Evolutionary conservation across 495 filamentous ascomycete genomes (phyloP).

Genomic region (Rostrohypoxylon terebratum): DNA sequence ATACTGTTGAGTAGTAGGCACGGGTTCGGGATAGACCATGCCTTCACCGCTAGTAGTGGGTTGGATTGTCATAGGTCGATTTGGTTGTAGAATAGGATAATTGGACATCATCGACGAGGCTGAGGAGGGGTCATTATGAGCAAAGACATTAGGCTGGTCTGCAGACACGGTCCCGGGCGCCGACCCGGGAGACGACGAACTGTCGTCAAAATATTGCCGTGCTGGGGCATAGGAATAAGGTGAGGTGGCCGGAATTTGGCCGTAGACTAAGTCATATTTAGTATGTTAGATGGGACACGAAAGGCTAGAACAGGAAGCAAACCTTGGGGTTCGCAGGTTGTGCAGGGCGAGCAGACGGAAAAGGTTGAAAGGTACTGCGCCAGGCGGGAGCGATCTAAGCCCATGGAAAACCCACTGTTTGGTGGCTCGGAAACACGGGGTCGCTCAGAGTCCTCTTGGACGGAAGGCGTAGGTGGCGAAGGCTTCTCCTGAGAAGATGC

Average conservation of each 20-base stretch:
- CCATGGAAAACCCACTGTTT: conserved; percentile 42
- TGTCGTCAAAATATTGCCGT: conserved; percentile 49
- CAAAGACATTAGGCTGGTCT: conserved; percentile 45
- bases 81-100: conserved; percentile 58
- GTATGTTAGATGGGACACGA: conserved; percentile 29
- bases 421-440: conserved; percentile 38
- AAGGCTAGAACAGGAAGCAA: conserved; percentile 41
- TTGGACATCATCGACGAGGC: conserved; percentile 53
- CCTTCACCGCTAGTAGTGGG: conserved; percentile 54
- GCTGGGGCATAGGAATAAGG: conserved; percentile 50
- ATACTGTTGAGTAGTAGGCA: conserved; percentile 46
- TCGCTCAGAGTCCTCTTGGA: conserved; percentile 43
- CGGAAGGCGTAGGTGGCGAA: conserved; percentile 41
- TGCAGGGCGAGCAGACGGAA: conserved; percentile 55
- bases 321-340: conserved; percentile 54
- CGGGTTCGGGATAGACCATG: conserved; percentile 58
- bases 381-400: conserved; percentile 51
- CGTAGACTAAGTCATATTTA: conserved; percentile 48
- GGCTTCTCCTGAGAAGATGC: conserved; percentile 55
- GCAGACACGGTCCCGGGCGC: conserved; percentile 42
- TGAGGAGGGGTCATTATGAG: conserved; percentile 49
- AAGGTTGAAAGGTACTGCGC: conserved; percentile 55
- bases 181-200: conserved; percentile 48
- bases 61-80: conserved; percentile 51
- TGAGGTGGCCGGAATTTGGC: conserved; percentile 50